phyloP scores from a whole-genome alignment of 768 basidiomycete genomes.

The Thelephora ganbajun region DNA sequence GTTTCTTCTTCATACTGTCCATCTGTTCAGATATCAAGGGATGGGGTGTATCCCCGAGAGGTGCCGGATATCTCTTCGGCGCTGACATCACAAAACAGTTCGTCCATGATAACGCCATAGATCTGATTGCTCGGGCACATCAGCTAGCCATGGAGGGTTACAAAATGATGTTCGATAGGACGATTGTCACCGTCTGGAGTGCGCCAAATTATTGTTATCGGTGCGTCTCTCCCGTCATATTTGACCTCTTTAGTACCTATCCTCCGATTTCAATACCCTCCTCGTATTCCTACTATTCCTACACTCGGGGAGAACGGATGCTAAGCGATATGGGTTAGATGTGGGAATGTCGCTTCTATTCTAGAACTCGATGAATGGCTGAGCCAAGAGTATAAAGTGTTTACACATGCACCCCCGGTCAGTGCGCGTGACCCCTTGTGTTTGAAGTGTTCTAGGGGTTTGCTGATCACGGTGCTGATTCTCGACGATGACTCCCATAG shows the following conservation, averaged over 20 bases:
- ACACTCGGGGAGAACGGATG: background rate
- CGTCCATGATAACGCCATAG: constrained; percentile 82
- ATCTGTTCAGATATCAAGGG: constrained; percentile 59
- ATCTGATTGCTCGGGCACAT: constrained; percentile 92
- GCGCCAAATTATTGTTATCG: constrained; percentile 98
- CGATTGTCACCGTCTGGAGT: constrained; percentile 96
- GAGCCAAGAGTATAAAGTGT: constrained; percentile 91
- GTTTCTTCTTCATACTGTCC: constrained; percentile 13
- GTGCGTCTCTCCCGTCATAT: constrained; percentile 27
- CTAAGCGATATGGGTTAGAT: constrained; percentile 29
- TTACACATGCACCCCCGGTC: constrained; percentile 79
- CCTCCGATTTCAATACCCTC: background rate
- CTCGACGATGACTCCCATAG: constrained; percentile 21
- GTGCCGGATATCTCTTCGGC: constrained; percentile 92
- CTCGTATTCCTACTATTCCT: constrained; percentile 6
- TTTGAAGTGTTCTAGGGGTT: no score
- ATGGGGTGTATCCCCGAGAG: constrained; percentile 96
- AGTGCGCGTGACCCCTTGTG: constrained; percentile 13
- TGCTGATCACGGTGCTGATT: no score
- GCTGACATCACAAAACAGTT: constrained; percentile 84
- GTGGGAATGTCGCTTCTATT: constrained; percentile 93
- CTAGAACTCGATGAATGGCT: constrained; percentile 89
- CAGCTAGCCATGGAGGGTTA: constrained; percentile 97
- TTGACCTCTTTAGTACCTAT: background rate
- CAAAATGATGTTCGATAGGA: constrained; percentile 92